A percentile compares a stretch with the other conserved stretches of the same genome.
Evolutionary conservation across 371 early-diverging fungal species (phyloP).

Genomic region (Pancytospora epiphaga): DNA sequence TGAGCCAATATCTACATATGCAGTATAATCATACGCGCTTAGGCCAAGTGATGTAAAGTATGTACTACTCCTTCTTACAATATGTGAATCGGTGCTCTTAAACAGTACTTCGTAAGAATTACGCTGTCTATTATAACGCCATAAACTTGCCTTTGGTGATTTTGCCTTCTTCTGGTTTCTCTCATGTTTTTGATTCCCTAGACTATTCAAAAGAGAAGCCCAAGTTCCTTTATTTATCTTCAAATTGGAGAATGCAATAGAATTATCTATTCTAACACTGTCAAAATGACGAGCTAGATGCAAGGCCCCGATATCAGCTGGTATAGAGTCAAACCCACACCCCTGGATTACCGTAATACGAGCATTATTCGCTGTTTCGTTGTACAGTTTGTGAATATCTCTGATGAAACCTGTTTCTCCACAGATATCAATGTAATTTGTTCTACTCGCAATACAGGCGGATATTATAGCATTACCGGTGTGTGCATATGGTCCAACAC

Average conservation of each 20-base stretch:
- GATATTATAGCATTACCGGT: slow-evolving; percentile 71
- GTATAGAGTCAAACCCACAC: slow-evolving; percentile 81
- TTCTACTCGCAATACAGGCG: slow-evolving; percentile 68
- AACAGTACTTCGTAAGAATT: slow-evolving; percentile 49
- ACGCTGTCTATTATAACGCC: slow-evolving; percentile 23
- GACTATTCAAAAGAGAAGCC: slow-evolving; percentile 49
- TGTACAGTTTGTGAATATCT: slow-evolving; percentile 65
- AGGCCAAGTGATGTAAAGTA: slow-evolving; percentile 15
- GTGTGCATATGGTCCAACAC: slow-evolving; percentile 72
- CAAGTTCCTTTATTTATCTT: slow-evolving; percentile 57
- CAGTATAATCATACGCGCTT: slow-evolving; percentile 13
- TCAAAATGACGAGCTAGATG: slow-evolving; percentile 52
- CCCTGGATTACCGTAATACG: slow-evolving; percentile 68
- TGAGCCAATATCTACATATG: slow-evolving; percentile 39
- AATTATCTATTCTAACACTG: slow-evolving; percentile 17
- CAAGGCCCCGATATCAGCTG: slow-evolving; percentile 66
- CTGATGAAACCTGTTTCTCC: slow-evolving; percentile 71
- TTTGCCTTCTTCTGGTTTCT: background rate
- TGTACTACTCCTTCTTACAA: slow-evolving; percentile 49
- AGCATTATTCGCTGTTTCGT: slow-evolving; percentile 65
- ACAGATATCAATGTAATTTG: slow-evolving; percentile 79
- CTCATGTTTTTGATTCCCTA: background rate
- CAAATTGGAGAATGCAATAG: slow-evolving; percentile 59
- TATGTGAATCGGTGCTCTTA: slow-evolving; percentile 56
- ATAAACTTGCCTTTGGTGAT: slow-evolving; percentile 12